Evolutionary conservation across 2,329 filamentous ascomycete species (phyloP).

Genomic region (Drechslerella stenobrocha): DNA sequence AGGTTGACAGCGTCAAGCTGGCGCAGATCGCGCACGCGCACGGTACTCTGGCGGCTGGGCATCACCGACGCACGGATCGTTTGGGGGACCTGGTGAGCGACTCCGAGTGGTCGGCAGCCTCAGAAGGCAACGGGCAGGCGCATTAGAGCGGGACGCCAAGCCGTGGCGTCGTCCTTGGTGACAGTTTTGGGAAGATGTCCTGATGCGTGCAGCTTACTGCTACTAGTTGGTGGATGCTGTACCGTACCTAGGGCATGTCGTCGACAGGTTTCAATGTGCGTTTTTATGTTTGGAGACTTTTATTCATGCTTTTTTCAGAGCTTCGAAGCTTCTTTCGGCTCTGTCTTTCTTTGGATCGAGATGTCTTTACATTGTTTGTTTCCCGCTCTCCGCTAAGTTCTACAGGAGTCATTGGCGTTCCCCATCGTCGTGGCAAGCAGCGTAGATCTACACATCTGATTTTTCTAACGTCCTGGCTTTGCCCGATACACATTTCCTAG

Average conservation of each 20-base stretch:
- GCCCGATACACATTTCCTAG: no score
- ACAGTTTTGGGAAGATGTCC: no score
- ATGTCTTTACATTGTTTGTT: constrained; percentile 15
- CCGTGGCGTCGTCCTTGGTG: no score
- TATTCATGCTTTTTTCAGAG: no score
- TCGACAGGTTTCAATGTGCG: no score
- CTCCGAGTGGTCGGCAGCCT: constrained; percentile 42
- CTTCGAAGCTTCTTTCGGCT: constrained; percentile 16
- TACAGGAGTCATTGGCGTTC: constrained; percentile 1
- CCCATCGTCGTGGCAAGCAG: no score
- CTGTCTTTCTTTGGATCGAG: neutral
- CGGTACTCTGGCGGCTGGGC: constrained; percentile 7
- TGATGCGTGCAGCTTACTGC: no score
- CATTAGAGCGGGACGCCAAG: no score
- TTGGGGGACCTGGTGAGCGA: constrained; percentile 45
- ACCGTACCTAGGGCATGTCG: no score
- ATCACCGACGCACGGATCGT: constrained; percentile 12
- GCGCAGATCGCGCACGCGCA: constrained; percentile 18
- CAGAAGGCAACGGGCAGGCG: constrained; percentile 1
- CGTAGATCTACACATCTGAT: neutral
- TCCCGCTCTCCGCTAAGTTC: constrained; percentile 28
- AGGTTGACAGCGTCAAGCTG: constrained; percentile 40
- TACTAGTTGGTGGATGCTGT: no score
- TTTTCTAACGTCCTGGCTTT: no score
- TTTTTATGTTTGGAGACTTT: no score